Evolutionary conservation across 2,329 filamentous ascomycete genomes (phyloP).

Genomic region (Trichoderma cornu-damae): DNA sequence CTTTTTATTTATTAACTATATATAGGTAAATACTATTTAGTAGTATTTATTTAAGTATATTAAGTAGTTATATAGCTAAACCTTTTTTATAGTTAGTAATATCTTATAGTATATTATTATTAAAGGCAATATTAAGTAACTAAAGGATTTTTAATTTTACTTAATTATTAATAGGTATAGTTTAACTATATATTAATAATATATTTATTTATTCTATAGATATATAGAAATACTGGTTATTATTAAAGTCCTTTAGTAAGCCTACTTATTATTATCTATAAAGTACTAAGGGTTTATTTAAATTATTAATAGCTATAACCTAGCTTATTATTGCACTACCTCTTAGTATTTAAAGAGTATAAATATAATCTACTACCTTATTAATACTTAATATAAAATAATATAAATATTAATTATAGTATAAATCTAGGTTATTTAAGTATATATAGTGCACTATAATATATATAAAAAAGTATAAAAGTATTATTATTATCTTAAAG

Average conservation of each 20-base stretch:
- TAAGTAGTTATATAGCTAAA: too few species aligned
- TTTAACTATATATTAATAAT: too few species aligned
- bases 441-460: background rate
- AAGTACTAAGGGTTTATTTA: background rate
- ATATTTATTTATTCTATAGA: too few species aligned
- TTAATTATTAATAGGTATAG: too few species aligned
- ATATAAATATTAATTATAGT: background rate
- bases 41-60: too few species aligned
- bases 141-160: too few species aligned
- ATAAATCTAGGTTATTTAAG: background rate
- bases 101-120: too few species aligned
- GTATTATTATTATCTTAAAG: background rate
- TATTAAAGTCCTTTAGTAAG: background rate
- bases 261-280: background rate
- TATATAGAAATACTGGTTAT: background rate
- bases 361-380: background rate
- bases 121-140: too few species aligned
- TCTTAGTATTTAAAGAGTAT: background rate
- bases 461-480: background rate
- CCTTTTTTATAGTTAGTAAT: too few species aligned
- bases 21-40: too few species aligned
- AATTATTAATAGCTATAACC: background rate
- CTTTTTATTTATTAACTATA: too few species aligned
- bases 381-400: background rate
- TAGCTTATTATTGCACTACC: too few species aligned